Evolutionary conservation across 192 early-diverging fungal genomes (phyloP), one percentile per base, ranked within the genome.

Genomic region (Tieghemiomyces parasiticus): DNA sequence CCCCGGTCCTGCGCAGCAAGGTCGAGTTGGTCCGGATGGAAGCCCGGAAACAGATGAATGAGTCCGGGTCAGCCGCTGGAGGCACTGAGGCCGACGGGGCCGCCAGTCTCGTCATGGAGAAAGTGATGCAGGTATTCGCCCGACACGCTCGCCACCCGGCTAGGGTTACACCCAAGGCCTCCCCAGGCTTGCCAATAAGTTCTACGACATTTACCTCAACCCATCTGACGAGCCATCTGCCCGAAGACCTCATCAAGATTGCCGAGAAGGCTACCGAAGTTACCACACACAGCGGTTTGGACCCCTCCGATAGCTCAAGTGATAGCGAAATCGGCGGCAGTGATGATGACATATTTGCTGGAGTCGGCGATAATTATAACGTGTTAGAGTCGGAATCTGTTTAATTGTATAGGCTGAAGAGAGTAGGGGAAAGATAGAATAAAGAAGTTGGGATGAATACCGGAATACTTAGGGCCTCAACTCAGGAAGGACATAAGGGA

Each of bases 321-420:
- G n/a, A 67, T 62, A 22, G 46, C 48, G 3, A 61, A 60, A 9
- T 61, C 64, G 4, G 55, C 62, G 52, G 63, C 26, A 59, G 60
- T 45, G 66, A 74, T 30, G 78, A 83, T 33, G 84, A 90, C 68
- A 95, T 95, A 29, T 95, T 95, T 80, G 86, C 79, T 8, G 91
- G 89, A 58, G 91, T 72, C 6, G 92, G 90, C 1, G 63, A 79
- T 3, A 85, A 90, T 44, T 94, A 94, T 61, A 61, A 67, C 16
- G 65, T 90, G 1, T 47, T 52, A 6, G 38, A 45, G 3, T 60
- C 25, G 19, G 44, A 31, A 10, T 9, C 30, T 16, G 8, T 34
- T 29, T 29, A 20, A 35, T 35, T 24, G 3, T 29, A 29, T 34
- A 10, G 20, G 16, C 9, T 16, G 24, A 29, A 29, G 31, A 34